Evolutionary conservation across 73 alveolate genomes (phyloP), one percentile per base, ranked within the genome.

Genomic region (Effrenium voratum): DNA sequence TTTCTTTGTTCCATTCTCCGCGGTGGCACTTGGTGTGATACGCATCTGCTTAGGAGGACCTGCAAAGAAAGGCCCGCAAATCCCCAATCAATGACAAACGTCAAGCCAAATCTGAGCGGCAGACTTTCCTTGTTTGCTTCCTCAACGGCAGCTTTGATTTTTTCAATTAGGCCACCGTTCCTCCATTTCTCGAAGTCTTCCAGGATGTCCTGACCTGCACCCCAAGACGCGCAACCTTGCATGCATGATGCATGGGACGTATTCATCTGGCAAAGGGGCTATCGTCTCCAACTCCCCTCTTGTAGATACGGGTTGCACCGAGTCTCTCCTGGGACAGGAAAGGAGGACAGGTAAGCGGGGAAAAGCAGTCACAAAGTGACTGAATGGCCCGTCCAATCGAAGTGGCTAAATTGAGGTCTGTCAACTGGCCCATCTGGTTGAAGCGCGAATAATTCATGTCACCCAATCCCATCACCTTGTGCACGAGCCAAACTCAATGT

Each of bases 351-450:
- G 68, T 55, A 10, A 10, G 0, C 22, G 43, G 28, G 77, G 40
- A 5, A 36, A 16, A 36, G 10, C 81, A 38, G 38, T 5, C 10
- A 12, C 82, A 0, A n/a, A 34, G 45, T 12, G 16, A 36, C 38
- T 36, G 49, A 72, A 15, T 44, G 13, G n/a, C n/a, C n/a, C n/a
- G n/a, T n/a, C n/a, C n/a, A 5, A 6, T 79, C 90, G 68, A 24
- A 87, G 95, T 38, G 43, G 43, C 98, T 50, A 91, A 41, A 28
- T 57, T 70, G 28, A 38, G 30, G 88, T 91, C 98, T 1, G 98
- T 91, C 98, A 91, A 32, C 98, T 34, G 90, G 57, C 98, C 98
- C 98, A 91, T 91, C 77, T 91, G 68, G 90, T 91, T 91, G 34
- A 50, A 91, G 57, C 88, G 98, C 50, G 98, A 68, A 28, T 91